A percentile compares a stretch with the other conserved stretches of the same genome.
phyloP scores from a whole-genome alignment of 2,329 filamentous ascomycete species.

The Fusarium mangiferae region DNA sequence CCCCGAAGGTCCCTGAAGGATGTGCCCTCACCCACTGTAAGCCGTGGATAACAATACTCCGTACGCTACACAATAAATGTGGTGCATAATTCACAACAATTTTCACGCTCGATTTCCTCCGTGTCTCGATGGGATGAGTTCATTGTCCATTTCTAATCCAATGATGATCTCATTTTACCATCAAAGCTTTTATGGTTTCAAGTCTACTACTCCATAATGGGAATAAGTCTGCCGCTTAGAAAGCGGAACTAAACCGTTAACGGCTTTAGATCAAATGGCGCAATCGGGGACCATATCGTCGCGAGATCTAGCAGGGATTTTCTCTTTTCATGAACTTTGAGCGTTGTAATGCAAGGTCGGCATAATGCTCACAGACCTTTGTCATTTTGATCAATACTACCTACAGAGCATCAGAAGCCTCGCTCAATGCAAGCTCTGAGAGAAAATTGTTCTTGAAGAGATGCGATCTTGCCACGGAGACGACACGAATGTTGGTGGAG shows the following conservation, averaged over 20 bases:
- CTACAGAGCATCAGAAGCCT: no score
- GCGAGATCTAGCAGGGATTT: conserved; percentile 28
- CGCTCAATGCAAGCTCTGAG: neutral
- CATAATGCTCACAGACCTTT: neutral
- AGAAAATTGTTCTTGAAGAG: neutral
- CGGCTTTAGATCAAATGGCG: conserved; percentile 35
- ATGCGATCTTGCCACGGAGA: conserved; percentile 9
- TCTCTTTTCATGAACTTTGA: neutral
- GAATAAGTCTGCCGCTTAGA: conserved; percentile 24
- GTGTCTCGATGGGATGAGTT: neutral
- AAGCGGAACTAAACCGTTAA: neutral
- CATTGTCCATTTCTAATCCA: conserved; percentile 17
- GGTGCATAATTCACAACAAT: neutral
- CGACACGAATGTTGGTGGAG: conserved; percentile 30
- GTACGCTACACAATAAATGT: neutral
- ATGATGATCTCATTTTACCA: conserved; percentile 22
- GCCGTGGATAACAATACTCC: neutral
- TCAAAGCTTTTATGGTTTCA: conserved; percentile 7
- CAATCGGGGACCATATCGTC: conserved; percentile 40
- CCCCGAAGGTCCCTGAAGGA: conserved; percentile 21
- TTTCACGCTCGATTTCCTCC: neutral
- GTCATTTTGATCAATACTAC: neutral
- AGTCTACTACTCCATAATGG: conserved; percentile 13
- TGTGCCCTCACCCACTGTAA: neutral
- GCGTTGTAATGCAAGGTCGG: neutral